These are phyloP conservation scores for Ploettnerulaceae sp. DNA, from an alignment of 2,329 filamentous ascomycete genomes.

Conservation along the genomic window DNA sequence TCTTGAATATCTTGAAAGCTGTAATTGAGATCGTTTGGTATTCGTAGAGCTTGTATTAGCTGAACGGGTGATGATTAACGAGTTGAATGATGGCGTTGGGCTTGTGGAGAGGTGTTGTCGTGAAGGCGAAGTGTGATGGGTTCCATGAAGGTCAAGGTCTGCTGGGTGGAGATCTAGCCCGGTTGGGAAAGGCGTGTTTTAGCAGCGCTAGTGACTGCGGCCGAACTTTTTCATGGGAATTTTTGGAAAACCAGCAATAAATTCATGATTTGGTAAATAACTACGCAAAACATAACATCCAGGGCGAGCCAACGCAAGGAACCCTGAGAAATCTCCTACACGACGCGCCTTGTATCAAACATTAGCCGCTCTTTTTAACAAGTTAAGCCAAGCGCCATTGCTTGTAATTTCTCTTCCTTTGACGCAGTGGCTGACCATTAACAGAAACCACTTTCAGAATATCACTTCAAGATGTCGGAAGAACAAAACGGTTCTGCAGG, in stretches of 20 bases:
- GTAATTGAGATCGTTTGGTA: constrained; percentile 12
- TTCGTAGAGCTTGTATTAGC: constrained; percentile 23
- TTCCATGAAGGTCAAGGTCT: constrained; percentile 14
- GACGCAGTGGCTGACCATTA: constrained; percentile 3
- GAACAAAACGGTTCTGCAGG: constrained; percentile 34
- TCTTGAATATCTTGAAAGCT: constrained; percentile 46
- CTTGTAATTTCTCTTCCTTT: not conserved
- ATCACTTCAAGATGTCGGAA: constrained; percentile 30
- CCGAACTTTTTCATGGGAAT: constrained; percentile 7
- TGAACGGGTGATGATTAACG: constrained; percentile 24
- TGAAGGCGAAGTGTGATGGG: constrained; percentile 27
- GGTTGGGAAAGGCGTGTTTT: not conserved
- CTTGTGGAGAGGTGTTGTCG: constrained; percentile 25
- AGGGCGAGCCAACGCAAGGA: constrained; percentile 60
- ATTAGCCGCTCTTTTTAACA: not conserved
- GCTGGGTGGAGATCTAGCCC: constrained; percentile 3
- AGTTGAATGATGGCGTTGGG: constrained; percentile 27
- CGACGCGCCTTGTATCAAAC: not conserved
- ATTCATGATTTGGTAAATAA: constrained; percentile 8
- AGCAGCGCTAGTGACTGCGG: not conserved
- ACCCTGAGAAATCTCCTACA: constrained; percentile 40
- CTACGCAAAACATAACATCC: constrained; percentile 28
- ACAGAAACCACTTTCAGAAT: constrained; percentile 10
- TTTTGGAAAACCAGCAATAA: constrained; percentile 9
- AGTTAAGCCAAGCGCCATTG: constrained; percentile 6